Percentiles rank a stretch among this genome's conserved stretches.
These are phyloP conservation scores for Pseudonitzschia delicatissima DNA, from an alignment of 108 stramenopile genomes.

Conservation along the genomic window DNA sequence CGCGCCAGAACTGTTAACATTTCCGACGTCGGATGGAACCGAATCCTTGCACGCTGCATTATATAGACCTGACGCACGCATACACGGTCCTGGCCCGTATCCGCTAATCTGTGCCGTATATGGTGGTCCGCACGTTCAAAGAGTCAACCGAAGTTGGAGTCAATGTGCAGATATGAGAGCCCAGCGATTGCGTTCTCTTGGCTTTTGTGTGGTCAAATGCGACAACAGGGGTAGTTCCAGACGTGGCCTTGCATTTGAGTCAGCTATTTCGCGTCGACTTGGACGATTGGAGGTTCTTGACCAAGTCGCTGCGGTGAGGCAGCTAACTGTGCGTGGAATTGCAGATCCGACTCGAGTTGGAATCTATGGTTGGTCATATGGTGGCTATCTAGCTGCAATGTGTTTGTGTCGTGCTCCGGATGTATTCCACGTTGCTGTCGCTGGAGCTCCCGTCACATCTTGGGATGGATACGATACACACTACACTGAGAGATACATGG, in stretches of 20 bases:
- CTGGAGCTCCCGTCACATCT: conserved; percentile 92
- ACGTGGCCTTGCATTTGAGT: conserved; percentile 88
- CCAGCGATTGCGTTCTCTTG: conserved; percentile 70
- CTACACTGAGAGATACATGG: conserved; percentile 97
- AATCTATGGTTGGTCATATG: conserved; percentile 95
- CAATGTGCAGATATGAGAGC: conserved; percentile 87
- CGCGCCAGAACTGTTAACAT: conserved; percentile 55
- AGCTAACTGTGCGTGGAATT: conserved; percentile 56
- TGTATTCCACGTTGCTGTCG: conserved; percentile 83
- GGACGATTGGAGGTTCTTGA: conserved; percentile 90
- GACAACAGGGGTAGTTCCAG: conserved; percentile 92
- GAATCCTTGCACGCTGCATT: conserved; percentile 76
- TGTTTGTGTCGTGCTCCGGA: conserved; percentile 80
- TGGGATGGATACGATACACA: conserved; percentile 97
- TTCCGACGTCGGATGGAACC: conserved; percentile 55
- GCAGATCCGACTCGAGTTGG: conserved; percentile 84
- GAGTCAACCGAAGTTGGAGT: conserved; percentile 71
- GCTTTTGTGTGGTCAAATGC: conserved; percentile 92
- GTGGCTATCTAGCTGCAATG: conserved; percentile 92
- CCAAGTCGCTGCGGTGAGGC: conserved; percentile 82
- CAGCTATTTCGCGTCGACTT: conserved; percentile 62
- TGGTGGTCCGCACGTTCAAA: conserved; percentile 95
- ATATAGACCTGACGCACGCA: conserved; percentile 68
- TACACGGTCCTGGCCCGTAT: conserved; percentile 80
- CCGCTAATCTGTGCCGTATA: conserved; percentile 88